A percentile compares a stretch with the other conserved stretches of the same genome.
phyloP scores from a whole-genome alignment of 345 rosid genomes.

The Moringa oleifera region DNA sequence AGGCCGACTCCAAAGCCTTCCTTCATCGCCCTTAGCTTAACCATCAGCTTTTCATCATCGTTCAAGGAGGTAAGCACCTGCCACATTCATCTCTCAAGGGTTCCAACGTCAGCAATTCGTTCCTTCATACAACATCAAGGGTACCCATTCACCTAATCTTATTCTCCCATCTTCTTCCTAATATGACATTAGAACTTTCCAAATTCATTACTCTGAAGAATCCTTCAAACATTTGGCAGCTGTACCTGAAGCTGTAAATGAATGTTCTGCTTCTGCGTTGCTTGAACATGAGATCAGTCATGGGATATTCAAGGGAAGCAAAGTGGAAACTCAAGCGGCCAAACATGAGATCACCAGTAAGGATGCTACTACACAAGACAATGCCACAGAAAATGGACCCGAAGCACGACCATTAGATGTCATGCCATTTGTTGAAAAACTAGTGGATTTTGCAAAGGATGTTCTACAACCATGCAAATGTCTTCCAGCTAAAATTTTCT shows the following conservation, averaged over 20 bases:
- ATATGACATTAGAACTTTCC: too few species aligned
- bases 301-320: not conserved
- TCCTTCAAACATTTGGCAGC: too few species aligned
- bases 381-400: too few species aligned
- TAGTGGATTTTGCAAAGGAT: not conserved
- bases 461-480: slow-evolving; percentile 6
- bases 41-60: slow-evolving; percentile 18
- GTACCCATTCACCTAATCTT: not conserved
- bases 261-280: too few species aligned
- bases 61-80: not conserved
- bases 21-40: too few species aligned
- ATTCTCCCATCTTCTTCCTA: too few species aligned
- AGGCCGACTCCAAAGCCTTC: slow-evolving; percentile 32
- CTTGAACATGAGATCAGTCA: too few species aligned
- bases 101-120: not conserved
- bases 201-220: too few species aligned
- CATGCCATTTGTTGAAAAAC: slow-evolving; percentile 7
- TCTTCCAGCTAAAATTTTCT: too few species aligned
- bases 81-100: slow-evolving; percentile 13
- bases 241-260: too few species aligned
- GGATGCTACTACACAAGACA: slow-evolving; percentile 2
- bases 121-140: slow-evolving; percentile 19
- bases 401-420: slow-evolving; percentile 13
- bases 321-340: too few species aligned
- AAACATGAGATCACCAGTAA: slow-evolving; percentile 11